These are phyloP conservation scores for Diaporthe longicolla DNA, from an alignment of 2,329 filamentous ascomycete genomes.

Conservation along the genomic window DNA sequence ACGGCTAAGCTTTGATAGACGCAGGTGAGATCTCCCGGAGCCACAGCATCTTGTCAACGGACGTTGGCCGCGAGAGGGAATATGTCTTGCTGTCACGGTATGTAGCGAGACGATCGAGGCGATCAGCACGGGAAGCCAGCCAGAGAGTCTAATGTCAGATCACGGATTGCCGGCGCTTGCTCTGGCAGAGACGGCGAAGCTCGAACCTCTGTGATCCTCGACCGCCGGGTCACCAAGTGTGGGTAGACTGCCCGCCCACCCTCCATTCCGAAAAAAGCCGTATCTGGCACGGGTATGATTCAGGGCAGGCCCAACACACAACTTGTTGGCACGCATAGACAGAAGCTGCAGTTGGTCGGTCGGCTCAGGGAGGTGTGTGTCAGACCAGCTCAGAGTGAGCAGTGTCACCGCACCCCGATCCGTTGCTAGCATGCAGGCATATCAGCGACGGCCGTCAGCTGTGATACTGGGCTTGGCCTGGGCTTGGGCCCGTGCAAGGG, in stretches of 20 bases:
- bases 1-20: slow-evolving; percentile 34
- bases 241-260: slow-evolving; percentile 52
- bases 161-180: slow-evolving; percentile 17
- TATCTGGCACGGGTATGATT: slow-evolving; percentile 65
- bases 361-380: slow-evolving; percentile 31
- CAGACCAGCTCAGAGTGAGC: slow-evolving; percentile 29
- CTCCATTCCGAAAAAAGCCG: slow-evolving; percentile 57
- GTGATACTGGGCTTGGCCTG: slow-evolving; percentile 5
- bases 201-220: not conserved
- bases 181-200: slow-evolving; percentile 4
- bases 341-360: slow-evolving; percentile 34
- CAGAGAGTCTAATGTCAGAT: slow-evolving; percentile 33
- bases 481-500: slow-evolving; percentile 27
- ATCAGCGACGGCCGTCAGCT: slow-evolving; percentile 30
- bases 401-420: slow-evolving; percentile 30
- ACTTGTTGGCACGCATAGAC: slow-evolving; percentile 33
- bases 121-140: slow-evolving; percentile 29
- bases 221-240: slow-evolving; percentile 42
- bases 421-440: slow-evolving; percentile 8
- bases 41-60: slow-evolving; percentile 25
- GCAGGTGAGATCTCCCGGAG: slow-evolving; percentile 29
- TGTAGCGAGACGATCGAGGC: slow-evolving; percentile 18
- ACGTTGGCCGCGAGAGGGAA: slow-evolving; percentile 8
- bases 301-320: slow-evolving; percentile 51
- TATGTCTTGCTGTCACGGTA: slow-evolving; percentile 15